Conservation (phyloP, 192 early-diverging fungal genomes). For the Backusella tuberculispora region DNA sequence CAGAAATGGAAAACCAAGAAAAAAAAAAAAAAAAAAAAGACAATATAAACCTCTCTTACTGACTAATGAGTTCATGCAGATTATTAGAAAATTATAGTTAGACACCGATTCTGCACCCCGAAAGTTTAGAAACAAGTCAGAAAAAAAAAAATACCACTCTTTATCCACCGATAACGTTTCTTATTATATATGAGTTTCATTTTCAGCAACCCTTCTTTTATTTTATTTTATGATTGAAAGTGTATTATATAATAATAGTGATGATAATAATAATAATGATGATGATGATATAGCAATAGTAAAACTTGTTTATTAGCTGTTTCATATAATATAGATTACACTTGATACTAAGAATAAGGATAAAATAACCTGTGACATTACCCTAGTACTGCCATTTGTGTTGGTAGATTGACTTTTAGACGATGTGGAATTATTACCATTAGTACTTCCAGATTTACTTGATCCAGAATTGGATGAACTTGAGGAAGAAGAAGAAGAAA, state of each 20-base stretch:
- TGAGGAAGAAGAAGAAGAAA: neutral
- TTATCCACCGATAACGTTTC: neutral
- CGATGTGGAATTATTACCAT: no score
- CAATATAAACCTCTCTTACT: neutral
- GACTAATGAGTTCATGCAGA: neutral
- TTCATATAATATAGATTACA: neutral
- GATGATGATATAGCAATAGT: neutral
- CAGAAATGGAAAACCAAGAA: neutral
- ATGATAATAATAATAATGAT: neutral
- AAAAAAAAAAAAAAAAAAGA: neutral
- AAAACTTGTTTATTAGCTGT: constrained; percentile 7
- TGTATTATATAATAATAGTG: neutral
- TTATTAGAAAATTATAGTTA: neutral
- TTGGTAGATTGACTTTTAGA: neutral
- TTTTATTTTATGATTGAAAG: no score
- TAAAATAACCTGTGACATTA: neutral
- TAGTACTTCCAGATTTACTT: neutral
- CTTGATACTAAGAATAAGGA: neutral
- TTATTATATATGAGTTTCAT: neutral
- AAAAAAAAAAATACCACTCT: neutral
- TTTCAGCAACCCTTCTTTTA: neutral
- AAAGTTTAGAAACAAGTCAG: neutral
- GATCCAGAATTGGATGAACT: no score
- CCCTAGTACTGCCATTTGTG: neutral
- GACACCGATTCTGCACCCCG: neutral